A percentile compares a stretch with the other conserved stretches of the same genome.
Conservation (phyloP, 2,329 filamentous ascomycete species). For the Fusarium brevicatenulatum region DNA sequence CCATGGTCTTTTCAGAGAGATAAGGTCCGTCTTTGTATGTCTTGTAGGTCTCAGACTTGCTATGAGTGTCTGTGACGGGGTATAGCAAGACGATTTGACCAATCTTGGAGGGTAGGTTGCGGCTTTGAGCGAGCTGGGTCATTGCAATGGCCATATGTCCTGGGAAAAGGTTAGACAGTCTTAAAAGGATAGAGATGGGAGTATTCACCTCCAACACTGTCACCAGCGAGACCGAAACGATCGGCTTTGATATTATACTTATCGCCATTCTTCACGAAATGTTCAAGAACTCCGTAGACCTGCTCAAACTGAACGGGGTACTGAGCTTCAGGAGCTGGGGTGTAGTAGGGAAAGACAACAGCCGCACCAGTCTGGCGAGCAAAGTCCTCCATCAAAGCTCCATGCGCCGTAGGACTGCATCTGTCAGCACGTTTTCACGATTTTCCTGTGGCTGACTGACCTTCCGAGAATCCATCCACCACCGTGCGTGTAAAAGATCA, state of each 20-base stretch:
- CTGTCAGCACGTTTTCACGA: neutral
- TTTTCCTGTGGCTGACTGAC: fast-evolving
- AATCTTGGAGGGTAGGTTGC: conserved; percentile 1
- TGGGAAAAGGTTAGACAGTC: neutral
- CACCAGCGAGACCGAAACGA: conserved; percentile 11
- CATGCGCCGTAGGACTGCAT: conserved; percentile 1
- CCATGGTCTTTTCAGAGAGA: conserved; percentile 27
- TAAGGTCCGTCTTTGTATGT: conserved; percentile 24
- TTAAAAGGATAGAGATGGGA: fast-evolving
- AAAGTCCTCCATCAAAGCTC: conserved; percentile 25
- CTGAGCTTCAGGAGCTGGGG: conserved; percentile 24
- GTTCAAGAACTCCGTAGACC: conserved; percentile 4
- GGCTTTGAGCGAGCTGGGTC: conserved; percentile 8
- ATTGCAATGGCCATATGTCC: conserved; percentile 31
- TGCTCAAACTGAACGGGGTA: conserved; percentile 29
- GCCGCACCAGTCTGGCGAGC: conserved; percentile 23
- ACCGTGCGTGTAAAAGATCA: conserved; percentile 32
- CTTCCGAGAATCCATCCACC: conserved; percentile 32
- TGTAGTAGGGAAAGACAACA: conserved; percentile 24
- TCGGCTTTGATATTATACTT: conserved; percentile 10
- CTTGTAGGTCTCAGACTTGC: conserved; percentile 17
- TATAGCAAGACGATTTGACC: conserved; percentile 15
- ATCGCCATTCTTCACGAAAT: conserved; percentile 8
- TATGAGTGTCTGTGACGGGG: conserved; percentile 23
- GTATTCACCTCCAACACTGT: conserved; percentile 17